Evolutionary conservation across 495 filamentous ascomycete species (phyloP).

Genomic region (Aspergillus egyptiacus): DNA sequence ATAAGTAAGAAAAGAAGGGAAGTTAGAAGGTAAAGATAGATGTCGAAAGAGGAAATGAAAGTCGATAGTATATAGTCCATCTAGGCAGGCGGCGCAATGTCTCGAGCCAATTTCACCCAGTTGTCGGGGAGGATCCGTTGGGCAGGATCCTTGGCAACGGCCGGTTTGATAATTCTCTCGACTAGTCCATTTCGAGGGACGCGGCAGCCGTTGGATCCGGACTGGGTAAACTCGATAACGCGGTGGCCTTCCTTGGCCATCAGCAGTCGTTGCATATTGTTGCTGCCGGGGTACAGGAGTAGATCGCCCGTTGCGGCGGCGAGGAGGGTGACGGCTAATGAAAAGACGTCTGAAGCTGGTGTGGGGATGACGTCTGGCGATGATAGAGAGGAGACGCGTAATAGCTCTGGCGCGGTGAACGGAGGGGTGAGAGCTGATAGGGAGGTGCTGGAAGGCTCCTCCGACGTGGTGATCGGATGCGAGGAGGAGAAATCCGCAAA

Average conservation of each 20-base stretch:
- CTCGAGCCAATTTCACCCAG: constrained; percentile 25
- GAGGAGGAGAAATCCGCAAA: constrained; percentile 60
- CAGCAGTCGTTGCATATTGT: constrained; percentile 35
- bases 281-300: constrained; percentile 45
- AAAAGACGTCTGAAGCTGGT: constrained; percentile 46
- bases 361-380: constrained; percentile 28
- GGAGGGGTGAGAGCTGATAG: constrained; percentile 50
- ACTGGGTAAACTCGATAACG: constrained; percentile 41
- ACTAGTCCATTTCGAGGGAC: constrained; percentile 41
- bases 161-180: constrained; percentile 36
- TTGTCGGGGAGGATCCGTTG: constrained; percentile 30
- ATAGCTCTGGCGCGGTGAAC: constrained; percentile 52
- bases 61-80: too few relatives aligned
- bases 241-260: constrained; percentile 46
- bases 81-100: constrained; percentile 5
- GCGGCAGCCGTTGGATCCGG: constrained; percentile 34
- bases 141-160: constrained; percentile 38
- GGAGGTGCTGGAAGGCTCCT: constrained; percentile 22
- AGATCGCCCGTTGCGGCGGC: constrained; percentile 49
- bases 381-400: constrained; percentile 33
- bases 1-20: too few relatives aligned
- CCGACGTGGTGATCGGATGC: constrained; percentile 22
- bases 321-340: constrained; percentile 51
- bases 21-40: too few relatives aligned
- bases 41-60: too few relatives aligned